Conservation (phyloP, 345 rosid species). For the Firmiana major region DNA sequence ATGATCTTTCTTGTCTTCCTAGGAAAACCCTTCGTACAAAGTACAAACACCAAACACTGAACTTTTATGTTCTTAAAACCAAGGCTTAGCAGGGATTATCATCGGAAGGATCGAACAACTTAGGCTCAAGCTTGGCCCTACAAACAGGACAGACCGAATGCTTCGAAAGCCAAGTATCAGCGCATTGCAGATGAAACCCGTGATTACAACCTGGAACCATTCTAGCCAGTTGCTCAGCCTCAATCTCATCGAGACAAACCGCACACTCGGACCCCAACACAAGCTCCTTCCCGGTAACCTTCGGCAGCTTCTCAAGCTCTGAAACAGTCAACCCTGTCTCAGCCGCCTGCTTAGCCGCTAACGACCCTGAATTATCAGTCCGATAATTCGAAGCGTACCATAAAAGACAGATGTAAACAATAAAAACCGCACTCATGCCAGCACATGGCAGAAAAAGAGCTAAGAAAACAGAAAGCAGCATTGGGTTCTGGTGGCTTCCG, state of each 20-base stretch:
- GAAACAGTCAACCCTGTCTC: conserved; percentile 47
- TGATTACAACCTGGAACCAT: conserved; percentile 80
- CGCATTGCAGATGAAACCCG: conserved; percentile 74
- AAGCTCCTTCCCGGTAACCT: conserved; percentile 58
- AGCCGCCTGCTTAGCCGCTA: conserved; percentile 27
- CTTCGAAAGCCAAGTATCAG: conserved; percentile 70
- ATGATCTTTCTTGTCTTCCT: neutral
- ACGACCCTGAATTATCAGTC: conserved; percentile 1
- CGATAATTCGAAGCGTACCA: conserved; percentile 35
- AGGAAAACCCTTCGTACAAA: neutral
- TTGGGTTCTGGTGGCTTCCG: conserved; percentile 6
- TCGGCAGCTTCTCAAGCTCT: conserved; percentile 66
- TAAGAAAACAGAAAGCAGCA: conserved; percentile 52
- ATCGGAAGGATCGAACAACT: conserved; percentile 11
- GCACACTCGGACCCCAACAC: conserved; percentile 66
- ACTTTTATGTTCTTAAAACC: neutral
- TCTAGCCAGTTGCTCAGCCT: conserved; percentile 47
- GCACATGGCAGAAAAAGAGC: conserved; percentile 65
- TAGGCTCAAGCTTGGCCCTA: conserved; percentile 44
- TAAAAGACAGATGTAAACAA: conserved; percentile 53
- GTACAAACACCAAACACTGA: neutral
- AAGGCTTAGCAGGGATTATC: conserved; percentile 10
- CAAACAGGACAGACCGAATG: conserved; percentile 70
- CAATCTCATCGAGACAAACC: conserved; percentile 76
- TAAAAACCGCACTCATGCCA: conserved; percentile 58